Percentiles rank a stretch among this genome's conserved stretches.
Evolutionary conservation across 1,139 yeast genomes (phyloP).

Genomic region (Diutina scorzettiae): DNA sequence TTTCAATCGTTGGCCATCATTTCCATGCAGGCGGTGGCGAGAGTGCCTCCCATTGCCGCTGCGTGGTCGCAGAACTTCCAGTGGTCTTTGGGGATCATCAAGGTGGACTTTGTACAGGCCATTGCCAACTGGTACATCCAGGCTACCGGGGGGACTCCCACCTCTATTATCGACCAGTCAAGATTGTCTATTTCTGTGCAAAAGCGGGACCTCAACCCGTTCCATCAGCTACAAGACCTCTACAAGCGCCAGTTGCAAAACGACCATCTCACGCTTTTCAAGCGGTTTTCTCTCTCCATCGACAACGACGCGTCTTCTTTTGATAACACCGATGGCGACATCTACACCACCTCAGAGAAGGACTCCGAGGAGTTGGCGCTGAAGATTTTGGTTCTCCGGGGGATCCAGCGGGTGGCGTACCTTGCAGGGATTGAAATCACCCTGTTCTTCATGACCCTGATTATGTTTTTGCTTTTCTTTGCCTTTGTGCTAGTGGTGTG

Average conservation of each 20-base stretch:
- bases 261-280: slow-evolving; percentile 12
- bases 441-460: slow-evolving; percentile 74
- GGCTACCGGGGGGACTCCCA: slow-evolving; percentile 85
- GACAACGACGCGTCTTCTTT: slow-evolving; percentile 13
- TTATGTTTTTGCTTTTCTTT: slow-evolving; percentile 71
- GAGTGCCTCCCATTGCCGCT: slow-evolving; percentile 93
- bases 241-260: not conserved
- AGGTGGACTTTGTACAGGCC: slow-evolving; percentile 67
- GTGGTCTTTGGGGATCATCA: slow-evolving; percentile 92
- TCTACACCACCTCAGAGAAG: slow-evolving; percentile 68
- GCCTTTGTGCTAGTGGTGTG: slow-evolving; percentile 59
- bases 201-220: slow-evolving; percentile 18
- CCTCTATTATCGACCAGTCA: slow-evolving; percentile 49
- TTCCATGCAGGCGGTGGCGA: slow-evolving; percentile 90
- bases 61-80: slow-evolving; percentile 97
- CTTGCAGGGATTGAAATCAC: slow-evolving; percentile 80
- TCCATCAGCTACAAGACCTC: not conserved
- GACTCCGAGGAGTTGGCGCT: slow-evolving; percentile 31
- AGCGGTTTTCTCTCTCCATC: slow-evolving; percentile 22
- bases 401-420: slow-evolving; percentile 85
- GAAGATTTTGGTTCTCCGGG: slow-evolving; percentile 72
- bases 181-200: slow-evolving; percentile 72
- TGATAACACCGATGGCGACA: slow-evolving; percentile 7
- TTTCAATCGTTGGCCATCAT: slow-evolving; percentile 91
- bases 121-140: slow-evolving; percentile 93